Conservation (phyloP, 495 filamentous ascomycete species). For the Hypoxylon crocopeplum region DNA sequence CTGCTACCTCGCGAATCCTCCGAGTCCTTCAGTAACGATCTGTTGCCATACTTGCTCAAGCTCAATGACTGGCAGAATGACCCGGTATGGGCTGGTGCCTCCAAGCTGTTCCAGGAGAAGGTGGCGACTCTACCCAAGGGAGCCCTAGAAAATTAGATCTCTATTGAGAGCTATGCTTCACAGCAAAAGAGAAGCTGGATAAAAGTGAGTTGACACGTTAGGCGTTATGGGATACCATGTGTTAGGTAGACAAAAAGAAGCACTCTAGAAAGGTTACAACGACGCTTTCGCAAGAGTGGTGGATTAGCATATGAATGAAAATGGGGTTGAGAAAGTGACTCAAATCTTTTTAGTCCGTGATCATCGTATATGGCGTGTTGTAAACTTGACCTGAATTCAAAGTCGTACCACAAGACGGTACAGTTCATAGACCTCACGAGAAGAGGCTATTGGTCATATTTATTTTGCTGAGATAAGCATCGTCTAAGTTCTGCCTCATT, state of each 20-base stretch:
- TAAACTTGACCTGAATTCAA: neutral
- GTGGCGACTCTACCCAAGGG: slow-evolving; percentile 72
- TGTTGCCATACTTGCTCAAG: slow-evolving; percentile 79
- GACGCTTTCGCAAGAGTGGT: slow-evolving; percentile 13
- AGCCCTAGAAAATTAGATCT: slow-evolving; percentile 44
- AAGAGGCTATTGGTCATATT: neutral
- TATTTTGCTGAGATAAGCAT: neutral
- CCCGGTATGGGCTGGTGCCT: slow-evolving; percentile 82
- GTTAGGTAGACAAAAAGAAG: slow-evolving; percentile 20
- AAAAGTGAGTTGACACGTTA: neutral
- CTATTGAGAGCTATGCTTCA: neutral
- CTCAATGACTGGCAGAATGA: slow-evolving; percentile 75
- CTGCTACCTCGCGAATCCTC: slow-evolving; percentile 86
- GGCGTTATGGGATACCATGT: slow-evolving; percentile 29
- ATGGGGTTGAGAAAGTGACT: neutral
- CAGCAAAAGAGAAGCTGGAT: neutral
- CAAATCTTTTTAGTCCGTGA: neutral
- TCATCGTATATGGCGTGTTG: neutral
- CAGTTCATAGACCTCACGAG: too few relatives aligned
- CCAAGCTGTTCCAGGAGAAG: slow-evolving; percentile 86
- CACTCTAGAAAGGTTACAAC: slow-evolving; percentile 4
- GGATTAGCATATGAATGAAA: slow-evolving; percentile 4
- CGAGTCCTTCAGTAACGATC: slow-evolving; percentile 81
- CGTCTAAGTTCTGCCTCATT: slow-evolving; percentile 4
- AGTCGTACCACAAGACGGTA: too few relatives aligned